phyloP scores from a whole-genome alignment of 2,329 filamentous ascomycete genomes.

The Teratosphaeria destructans region DNA sequence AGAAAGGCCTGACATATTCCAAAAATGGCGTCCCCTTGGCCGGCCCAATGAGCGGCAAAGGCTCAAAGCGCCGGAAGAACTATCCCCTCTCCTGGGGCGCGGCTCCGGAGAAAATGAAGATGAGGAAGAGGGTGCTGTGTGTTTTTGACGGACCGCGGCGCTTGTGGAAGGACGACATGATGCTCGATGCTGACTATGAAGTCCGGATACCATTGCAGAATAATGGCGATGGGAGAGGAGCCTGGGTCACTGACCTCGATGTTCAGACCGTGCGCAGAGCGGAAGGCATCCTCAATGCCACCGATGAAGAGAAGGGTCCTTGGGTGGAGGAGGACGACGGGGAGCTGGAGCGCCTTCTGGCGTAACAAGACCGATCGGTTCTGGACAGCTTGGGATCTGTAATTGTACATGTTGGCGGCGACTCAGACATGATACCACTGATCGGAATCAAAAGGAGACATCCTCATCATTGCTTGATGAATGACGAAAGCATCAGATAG shows the following conservation, averaged over 20 bases:
- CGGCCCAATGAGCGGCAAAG: conserved; percentile 34
- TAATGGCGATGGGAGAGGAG: conserved; percentile 55
- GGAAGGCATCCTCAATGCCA: conserved; percentile 71
- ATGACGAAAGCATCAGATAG: background rate
- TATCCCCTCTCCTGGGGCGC: conserved; percentile 94
- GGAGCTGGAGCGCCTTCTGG: conserved; percentile 50
- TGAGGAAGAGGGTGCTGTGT: conserved; percentile 92
- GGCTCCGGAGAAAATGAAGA: conserved; percentile 85
- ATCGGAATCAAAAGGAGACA: background rate
- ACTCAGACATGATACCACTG: background rate
- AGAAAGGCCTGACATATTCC: conserved; percentile 65
- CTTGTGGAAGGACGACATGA: conserved; percentile 97
- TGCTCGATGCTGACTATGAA: conserved; percentile 91
- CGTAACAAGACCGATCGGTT: conserved; percentile 5
- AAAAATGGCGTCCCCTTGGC: conserved; percentile 57
- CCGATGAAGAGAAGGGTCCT: conserved; percentile 74
- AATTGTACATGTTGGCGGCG: background rate
- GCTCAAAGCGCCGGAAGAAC: conserved; percentile 84
- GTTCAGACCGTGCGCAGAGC: conserved; percentile 80
- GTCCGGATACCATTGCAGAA: conserved; percentile 67
- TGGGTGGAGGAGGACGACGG: conserved; percentile 64
- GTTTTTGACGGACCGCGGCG: conserved; percentile 82
- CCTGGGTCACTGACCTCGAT: conserved; percentile 85
- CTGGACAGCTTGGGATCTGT: background rate
- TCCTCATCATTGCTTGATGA: background rate